phyloP scores from a whole-genome alignment of 495 filamentous ascomycete genomes.

The Lichenothelia convexa region DNA sequence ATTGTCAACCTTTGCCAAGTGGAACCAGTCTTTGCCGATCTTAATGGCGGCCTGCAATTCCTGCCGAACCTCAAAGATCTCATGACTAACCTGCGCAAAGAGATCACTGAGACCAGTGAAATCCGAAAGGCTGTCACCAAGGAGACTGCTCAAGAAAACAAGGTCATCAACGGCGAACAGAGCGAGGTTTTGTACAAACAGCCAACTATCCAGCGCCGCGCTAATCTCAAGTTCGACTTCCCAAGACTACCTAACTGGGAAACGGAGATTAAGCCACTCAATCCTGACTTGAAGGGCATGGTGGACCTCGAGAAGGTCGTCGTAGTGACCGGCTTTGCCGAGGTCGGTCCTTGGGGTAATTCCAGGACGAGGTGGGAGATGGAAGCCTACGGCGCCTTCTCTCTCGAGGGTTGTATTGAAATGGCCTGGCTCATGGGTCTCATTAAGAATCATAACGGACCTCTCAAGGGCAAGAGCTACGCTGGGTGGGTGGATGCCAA shows the following conservation, averaged over 20 bases:
- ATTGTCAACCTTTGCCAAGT: slow-evolving; percentile 92
- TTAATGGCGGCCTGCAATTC: slow-evolving; percentile 95
- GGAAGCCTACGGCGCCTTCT: slow-evolving; percentile 93
- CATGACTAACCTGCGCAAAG: slow-evolving; percentile 76
- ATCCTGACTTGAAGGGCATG: slow-evolving; percentile 82
- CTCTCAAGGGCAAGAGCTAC: slow-evolving; percentile 90
- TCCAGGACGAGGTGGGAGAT: slow-evolving; percentile 97
- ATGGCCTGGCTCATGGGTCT: slow-evolving; percentile 99
- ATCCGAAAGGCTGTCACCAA: slow-evolving; percentile 84
- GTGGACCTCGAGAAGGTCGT: slow-evolving; percentile 95
- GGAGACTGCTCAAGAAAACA: slow-evolving; percentile 93
- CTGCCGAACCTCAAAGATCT: slow-evolving; percentile 90
- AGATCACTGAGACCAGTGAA: slow-evolving; percentile 86
- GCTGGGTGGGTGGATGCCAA: slow-evolving; percentile 95
- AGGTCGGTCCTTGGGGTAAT: slow-evolving; percentile 97
- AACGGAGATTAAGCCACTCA: slow-evolving; percentile 71
- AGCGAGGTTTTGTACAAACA: slow-evolving; percentile 88
- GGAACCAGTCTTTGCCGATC: slow-evolving; percentile 89
- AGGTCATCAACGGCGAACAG: slow-evolving; percentile 85
- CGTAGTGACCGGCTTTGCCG: slow-evolving; percentile 90
- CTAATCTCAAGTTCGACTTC: slow-evolving; percentile 95
- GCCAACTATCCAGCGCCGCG: slow-evolving; percentile 77
- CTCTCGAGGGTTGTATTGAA: slow-evolving; percentile 91
- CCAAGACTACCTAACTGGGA: slow-evolving; percentile 81
- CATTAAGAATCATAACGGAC: slow-evolving; percentile 97